Base-by-base conservation (phyloP, 1,284 basidiomycete genomes). In the Cutaneotrichosporon sp. region DNA sequence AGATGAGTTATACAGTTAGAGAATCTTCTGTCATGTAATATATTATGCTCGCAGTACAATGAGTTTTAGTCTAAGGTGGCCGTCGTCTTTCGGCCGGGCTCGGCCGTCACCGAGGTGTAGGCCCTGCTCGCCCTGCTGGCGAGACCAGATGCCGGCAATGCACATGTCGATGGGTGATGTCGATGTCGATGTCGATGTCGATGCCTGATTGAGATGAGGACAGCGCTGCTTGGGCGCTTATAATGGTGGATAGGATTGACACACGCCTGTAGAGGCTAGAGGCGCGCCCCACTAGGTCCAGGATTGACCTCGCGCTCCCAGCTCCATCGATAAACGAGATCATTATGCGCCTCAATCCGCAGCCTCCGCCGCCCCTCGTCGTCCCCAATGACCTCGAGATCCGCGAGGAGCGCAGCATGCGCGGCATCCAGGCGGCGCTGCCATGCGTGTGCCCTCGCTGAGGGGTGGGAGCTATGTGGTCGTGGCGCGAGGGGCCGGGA, bases 361-460 rank as follows among this genome's bases (percentile, higher is more conserved):
- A 46, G 42, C 7, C 56, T 26, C 8, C 56, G 16, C 5, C 18
- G 8, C 10, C 30, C 46, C 56, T 58, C 56, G 40, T 58, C 46
- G 42, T 49, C 46, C 18, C 46, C 57, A 18, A 58, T 46, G 13
- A n/a, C n/a, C 57, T 30, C 55, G 55, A 56, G 55, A 38, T 56
- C 55, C 26, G 55, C 38, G 5, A 56, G 36, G 21, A 56, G 55
- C 36, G 55, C 55, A 14, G 55, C 55, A 14, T 56, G 55, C 21
- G 55, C 55, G 21, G 22, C 36, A 2, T 40, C 38, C 6, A 40
- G 38, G 21, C 55, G 55, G 21, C 13, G 11, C 22, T 40, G 22
- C 22, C 36, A 42, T 4, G 38, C 55, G 38, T 36, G 36, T 3
- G 34, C 14, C n/a, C 21, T 36, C 55, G 21, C 55, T 14, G 36